A percentile compares a stretch with the other conserved stretches of the same genome.
Evolutionary conservation across 2,329 filamentous ascomycete genomes (phyloP).

Genomic region (Trichophyton benhamiae): DNA sequence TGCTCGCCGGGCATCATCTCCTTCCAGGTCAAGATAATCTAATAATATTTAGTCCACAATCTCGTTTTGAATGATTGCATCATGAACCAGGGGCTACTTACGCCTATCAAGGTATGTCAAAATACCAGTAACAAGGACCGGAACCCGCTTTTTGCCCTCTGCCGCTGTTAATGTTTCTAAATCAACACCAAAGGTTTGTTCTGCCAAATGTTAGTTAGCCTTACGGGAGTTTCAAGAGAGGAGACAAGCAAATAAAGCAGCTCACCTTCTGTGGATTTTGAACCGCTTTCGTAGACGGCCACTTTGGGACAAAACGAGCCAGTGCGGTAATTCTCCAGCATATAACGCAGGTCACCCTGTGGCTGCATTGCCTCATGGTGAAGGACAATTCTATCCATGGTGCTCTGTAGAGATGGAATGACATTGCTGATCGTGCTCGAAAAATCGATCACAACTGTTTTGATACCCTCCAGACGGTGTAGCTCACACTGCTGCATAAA

Average conservation of each 20-base stretch:
- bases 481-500: slow-evolving; percentile 97
- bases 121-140: slow-evolving; percentile 80
- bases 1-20: slow-evolving; percentile 78
- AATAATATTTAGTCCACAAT: background rate
- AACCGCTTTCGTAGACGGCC: slow-evolving; percentile 95
- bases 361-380: slow-evolving; percentile 99
- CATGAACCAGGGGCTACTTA: slow-evolving; percentile 20
- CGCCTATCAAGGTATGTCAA: slow-evolving; percentile 87
- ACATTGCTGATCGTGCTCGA: slow-evolving; percentile 96
- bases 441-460: slow-evolving; percentile 94
- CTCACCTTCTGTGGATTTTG: slow-evolving; percentile 77
- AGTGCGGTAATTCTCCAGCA: slow-evolving; percentile 93
- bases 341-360: slow-evolving; percentile 73
- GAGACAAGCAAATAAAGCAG: background rate
- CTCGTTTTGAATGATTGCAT: background rate
- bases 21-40: slow-evolving; percentile 92
- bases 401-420: slow-evolving; percentile 87
- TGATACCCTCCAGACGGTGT: slow-evolving; percentile 92
- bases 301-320: slow-evolving; percentile 85
- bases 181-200: slow-evolving; percentile 95
- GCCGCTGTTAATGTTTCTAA: slow-evolving; percentile 88
- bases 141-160: slow-evolving; percentile 80
- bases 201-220: slow-evolving; percentile 27
- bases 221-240: background rate
- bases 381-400: slow-evolving; percentile 96